Base-by-base conservation (phyloP, 257 asterid genomes). In the Solanum appendiculatum region DNA sequence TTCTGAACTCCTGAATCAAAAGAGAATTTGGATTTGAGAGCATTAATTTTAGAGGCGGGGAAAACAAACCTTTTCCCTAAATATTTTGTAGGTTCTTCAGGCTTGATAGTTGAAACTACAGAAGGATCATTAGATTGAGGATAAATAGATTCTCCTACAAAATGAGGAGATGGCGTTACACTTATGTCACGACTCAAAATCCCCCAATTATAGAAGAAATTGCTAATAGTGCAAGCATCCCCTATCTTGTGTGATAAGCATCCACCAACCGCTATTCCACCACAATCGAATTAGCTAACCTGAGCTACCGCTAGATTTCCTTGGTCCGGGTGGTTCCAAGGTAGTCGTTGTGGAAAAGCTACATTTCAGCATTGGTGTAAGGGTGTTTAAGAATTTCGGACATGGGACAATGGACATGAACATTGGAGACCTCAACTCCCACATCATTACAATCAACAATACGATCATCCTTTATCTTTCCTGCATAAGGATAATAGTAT, bases 161-260 rank as follows among this genome's bases (percentile, higher is more conserved):
- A 63, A 1, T 11, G 11, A 9, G 86, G 81, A 31, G 40, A 40
- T 0, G 54, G 21, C 1, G 18, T 9, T 1, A 10, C 48, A 1
- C 8, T 36, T 12, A 23, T 34, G 54, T 34, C 82, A 63, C 86
- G 86, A 11, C 83, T 40, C 7, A 73, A 40, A 29, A 48, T 72
- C 1, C 83, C 86, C 90, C 90, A 88, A 11, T 84, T 87, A 9
- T 70, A 74, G 5, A 88, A 0, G 31, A 88, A 88, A 2, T 42
- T 84, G 18, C 7, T 12, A 7, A 46, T 2, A 16, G 82, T 42
- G 23, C 9, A 23, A 0, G 34, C 87, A 33, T 88, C 88, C n/a
- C 82, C 83, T 31, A 85, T 18, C 86, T 44, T 88, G 36, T 88
- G 90, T 7, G 82, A 40, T 9, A 85, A 4, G 18, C 82, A 74